Percentiles rank a stretch among this genome's conserved stretches.
These are phyloP conservation scores for Gossypium raimondii DNA, from an alignment of 345 rosid species.

Conservation along the genomic window DNA sequence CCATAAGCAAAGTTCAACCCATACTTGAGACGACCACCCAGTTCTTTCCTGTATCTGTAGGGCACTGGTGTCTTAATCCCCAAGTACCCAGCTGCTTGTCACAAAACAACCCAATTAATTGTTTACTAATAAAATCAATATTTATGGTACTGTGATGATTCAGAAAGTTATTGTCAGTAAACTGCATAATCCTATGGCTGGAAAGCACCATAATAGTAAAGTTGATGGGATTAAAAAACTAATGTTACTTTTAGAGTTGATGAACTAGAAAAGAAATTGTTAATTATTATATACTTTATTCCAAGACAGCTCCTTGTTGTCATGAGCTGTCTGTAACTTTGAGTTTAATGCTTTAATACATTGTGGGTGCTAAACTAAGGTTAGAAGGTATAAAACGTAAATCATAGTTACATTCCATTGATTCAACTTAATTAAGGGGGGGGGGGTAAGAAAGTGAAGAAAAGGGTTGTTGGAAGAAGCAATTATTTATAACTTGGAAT, in stretches of 20 bases:
- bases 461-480: neutral
- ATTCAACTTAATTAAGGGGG: neutral
- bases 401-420: too few species aligned
- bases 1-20: constrained; percentile 88
- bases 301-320: too few species aligned
- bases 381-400: neutral
- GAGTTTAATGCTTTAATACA: too few species aligned
- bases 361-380: too few species aligned
- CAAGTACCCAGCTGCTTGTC: constrained; percentile 47
- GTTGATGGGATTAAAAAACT: neutral
- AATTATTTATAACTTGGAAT: neutral
- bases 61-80: constrained; percentile 68
- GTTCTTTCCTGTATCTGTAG: constrained; percentile 39
- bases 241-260: neutral
- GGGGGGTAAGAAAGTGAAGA: neutral
- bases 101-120: neutral
- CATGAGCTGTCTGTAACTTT: too few species aligned
- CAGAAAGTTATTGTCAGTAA: neutral
- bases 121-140: neutral
- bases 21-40: constrained; percentile 24
- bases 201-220: neutral
- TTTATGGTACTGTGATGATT: neutral
- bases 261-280: neutral
- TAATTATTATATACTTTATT: neutral
- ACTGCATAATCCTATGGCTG: neutral